Conservation (phyloP, 352 stramenopile genomes). For the Globisporangium nunn region DNA sequence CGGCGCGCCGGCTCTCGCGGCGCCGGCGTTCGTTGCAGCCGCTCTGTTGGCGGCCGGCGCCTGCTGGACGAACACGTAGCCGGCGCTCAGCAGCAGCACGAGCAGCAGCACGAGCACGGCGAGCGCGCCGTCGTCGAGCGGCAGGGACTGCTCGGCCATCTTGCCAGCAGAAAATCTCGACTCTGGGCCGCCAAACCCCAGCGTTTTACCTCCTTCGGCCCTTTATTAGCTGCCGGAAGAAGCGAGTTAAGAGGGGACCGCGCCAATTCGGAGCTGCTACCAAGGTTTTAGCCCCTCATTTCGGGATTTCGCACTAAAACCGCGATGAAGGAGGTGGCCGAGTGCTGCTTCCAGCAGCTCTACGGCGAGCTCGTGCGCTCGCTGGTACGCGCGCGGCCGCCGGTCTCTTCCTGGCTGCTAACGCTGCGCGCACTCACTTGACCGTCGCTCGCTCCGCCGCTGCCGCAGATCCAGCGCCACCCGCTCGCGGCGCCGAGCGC, state of each 20-base stretch:
- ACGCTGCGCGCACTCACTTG: background rate
- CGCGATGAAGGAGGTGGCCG: constrained; percentile 76
- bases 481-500: constrained; percentile 25
- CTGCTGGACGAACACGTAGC: constrained; percentile 71
- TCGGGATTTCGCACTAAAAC: background rate
- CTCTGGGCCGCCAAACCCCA: too few relatives aligned
- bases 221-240: background rate
- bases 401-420: background rate
- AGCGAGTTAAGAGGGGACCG: too few relatives aligned
- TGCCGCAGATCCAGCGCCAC: constrained; percentile 52
- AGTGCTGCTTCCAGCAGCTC: constrained; percentile 85
- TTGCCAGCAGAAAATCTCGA: too few relatives aligned
- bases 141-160: constrained; percentile 10
- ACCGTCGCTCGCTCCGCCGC: background rate
- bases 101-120: constrained; percentile 65
- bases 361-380: constrained; percentile 83
- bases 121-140: constrained; percentile 59
- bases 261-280: too few relatives aligned
- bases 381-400: constrained; percentile 39
- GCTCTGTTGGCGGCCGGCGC: constrained; percentile 7
- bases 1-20: constrained; percentile 2
- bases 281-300: background rate
- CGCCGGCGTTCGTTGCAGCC: background rate
- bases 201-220: background rate
- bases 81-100: constrained; percentile 61